Conservation (phyloP, 2,329 filamentous ascomycete genomes). For the Fusarium graminum region DNA sequence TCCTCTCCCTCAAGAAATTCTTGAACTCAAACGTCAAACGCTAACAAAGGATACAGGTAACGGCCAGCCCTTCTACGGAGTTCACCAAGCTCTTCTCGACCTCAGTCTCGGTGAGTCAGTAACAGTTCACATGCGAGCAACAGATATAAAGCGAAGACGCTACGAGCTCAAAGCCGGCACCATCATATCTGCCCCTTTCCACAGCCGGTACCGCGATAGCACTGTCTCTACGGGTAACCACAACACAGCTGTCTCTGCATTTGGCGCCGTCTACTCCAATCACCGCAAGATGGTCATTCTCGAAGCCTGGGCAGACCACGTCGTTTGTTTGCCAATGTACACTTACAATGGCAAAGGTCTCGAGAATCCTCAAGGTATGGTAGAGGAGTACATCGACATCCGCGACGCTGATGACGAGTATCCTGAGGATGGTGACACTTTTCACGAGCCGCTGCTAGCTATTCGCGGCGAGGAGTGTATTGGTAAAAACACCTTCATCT, state of each 20-base stretch:
- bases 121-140: constrained; percentile 17
- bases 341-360: constrained; percentile 40
- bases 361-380: constrained; percentile 9
- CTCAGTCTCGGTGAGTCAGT: constrained; percentile 23
- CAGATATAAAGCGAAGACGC: constrained; percentile 2
- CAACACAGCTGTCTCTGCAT: constrained; percentile 24
- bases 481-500: constrained; percentile 19
- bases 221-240: constrained; percentile 5
- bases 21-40: background rate
- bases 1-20: background rate
- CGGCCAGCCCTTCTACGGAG: constrained; percentile 15
- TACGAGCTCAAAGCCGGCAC: constrained; percentile 23
- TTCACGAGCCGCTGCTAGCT: constrained; percentile 14
- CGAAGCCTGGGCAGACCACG: constrained; percentile 38
- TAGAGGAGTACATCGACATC: constrained; percentile 40
- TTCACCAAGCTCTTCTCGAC: constrained; percentile 20
- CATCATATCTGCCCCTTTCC: constrained; percentile 40
- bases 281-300: constrained; percentile 46
- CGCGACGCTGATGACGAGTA: constrained; percentile 19
- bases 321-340: constrained; percentile 39
- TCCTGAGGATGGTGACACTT: constrained; percentile 6
- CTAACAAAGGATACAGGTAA: constrained; percentile 10
- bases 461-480: constrained; percentile 16
- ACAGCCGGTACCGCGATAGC: constrained; percentile 24
- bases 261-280: constrained; percentile 42